Base-by-base conservation (phyloP, 208 protist species). In the Tritrichomonas foetus region DNA sequence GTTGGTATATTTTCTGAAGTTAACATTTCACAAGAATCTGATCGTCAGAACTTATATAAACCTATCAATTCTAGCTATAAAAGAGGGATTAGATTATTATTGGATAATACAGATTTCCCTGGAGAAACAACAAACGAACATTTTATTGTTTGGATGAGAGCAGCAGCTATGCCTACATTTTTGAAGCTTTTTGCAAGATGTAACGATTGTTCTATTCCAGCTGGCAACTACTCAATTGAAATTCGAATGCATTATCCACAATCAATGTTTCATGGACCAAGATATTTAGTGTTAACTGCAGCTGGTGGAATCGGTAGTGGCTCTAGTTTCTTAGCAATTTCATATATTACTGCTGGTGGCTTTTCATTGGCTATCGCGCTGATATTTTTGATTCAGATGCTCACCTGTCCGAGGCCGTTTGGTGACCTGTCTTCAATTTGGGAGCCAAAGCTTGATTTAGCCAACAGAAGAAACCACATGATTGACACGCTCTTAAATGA, bases 131-230 rank as follows among this genome's bases (percentile, higher is more conserved):
- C 47, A 39, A 57, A 57, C 30, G 47, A 89, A 33, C 41, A 57
- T 11, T 89, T 89, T 20, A 89, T 89, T 89, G 78, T 89, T 39
- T 89, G 78, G 78, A 57, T 57, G 41, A 89, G 78, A 89, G 30
- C 78, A 47, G 41, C 47, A 33, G 47, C 78, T 41, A 61, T 57
- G 30, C 78, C 78, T 20, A 57, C 0, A 13, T 57, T 89, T 49
- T n/a, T 53, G 9, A 89, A 89, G 39, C 47, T 57, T n/a, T 89
- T 44, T 39, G 9, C 78, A 53, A 33, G 41, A 16, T 57, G 47
- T 30, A 53, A 89, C 25, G 47, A 57, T 57, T 82, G 74, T 36
- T 57, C 41, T 57, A 53, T 89, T 39, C 47, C 41, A 39, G 25
- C 78, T 57, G 78, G 78, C 25, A 57, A 89, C 39, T 89, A 89